Base-by-base conservation (phyloP, 1,284 basidiomycete species). In the Malassezia sympodialis region DNA sequence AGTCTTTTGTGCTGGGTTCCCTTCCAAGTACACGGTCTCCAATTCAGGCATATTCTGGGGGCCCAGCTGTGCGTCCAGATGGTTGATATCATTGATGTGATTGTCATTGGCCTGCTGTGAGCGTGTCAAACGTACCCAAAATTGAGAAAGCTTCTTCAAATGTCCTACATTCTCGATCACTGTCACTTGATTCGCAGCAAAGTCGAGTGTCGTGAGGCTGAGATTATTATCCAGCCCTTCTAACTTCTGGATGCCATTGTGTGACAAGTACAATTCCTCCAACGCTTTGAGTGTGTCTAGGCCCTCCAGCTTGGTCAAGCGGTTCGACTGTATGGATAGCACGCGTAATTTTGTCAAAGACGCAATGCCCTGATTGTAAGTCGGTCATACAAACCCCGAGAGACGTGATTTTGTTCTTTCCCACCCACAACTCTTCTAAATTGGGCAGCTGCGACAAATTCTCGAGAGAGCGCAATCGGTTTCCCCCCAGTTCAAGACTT, bases 381-480 rank as follows among this genome's bases (percentile, higher is more conserved):
- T 8, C n/a, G 23, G 31, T 32, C 52, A 4, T 15, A 51, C 37
- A 11, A 6, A 58, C 45, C 37, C 58, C 53, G 10, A 70, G 51
- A 10, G 62, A 66, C 3, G 63, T 65, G 52, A 68, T 68, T 54
- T 73, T 70, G 59, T 70, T 72, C 52, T 98, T 98, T 10, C 93
- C 93, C 4, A 96, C 77, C 90, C 93, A 98, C 1, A 98, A 79
- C 66, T 96, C 90, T 62, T 90, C 87, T 8, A 98, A 78, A 58
- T 86, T 86, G 0, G 82, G 81, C 40, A 94, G 78, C 7, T 82
- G 80, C n/a, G 87, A 87, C 11, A 94, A 76, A 50, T 87, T 85
- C 73, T 96, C 90, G 59, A 98, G 91, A 76, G 80, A 82, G 88
- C 93, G 80, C 51, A 98, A 83, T 66, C 81, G 82, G 75, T 98